Base-by-base conservation (phyloP, 73 alveolate species). In the Urostyla sp. region DNA sequence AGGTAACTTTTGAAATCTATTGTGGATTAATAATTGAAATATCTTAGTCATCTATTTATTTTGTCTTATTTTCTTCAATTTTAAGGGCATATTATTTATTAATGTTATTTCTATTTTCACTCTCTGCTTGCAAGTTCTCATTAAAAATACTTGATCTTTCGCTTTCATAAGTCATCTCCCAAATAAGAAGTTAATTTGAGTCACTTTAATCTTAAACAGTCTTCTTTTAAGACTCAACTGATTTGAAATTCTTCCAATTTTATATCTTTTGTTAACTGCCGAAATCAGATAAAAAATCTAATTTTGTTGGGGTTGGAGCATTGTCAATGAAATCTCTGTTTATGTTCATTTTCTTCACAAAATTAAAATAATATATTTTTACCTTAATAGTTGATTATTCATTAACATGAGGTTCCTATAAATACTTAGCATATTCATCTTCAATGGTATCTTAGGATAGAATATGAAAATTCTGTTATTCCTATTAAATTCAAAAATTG, bases 91-190 rank as follows among this genome's bases (percentile, higher is more conserved):
- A 45, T 49, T 69, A 45, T 34, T 49, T 69, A 13, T 36, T 46
- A 45, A 49, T 34, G 56, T 69, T 48, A 24, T 49, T 69, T 44
- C 67, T 21, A 49, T 48, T 63, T 8, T 40, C 53, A 27, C 57
- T 18, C 7, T 48, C 83, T 16, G 53, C 56, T 13, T 34, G 3
- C 18, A 45, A 0, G 16, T 69, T 69, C 54, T 69, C 83, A 48
- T 69, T 69, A 49, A 69, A 69, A 0, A 69, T 69, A 55, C 83
- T 69, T 20, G 83, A 69, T 48, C 83, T 45, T 26, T 69, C 83
- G 18, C 72, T 48, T 48, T 69, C 83, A 49, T 69, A 69, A 23
- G 83, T 63, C 79, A 63, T 40, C 6, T 63, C 79, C 44, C 79
- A 43, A 30, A n/a, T 27, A 8, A 6, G 7, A 10, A 3, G 76